These are phyloP conservation scores for Claviceps maximensis DNA, from an alignment of 2,329 filamentous ascomycete genomes.

Conservation along the genomic window DNA sequence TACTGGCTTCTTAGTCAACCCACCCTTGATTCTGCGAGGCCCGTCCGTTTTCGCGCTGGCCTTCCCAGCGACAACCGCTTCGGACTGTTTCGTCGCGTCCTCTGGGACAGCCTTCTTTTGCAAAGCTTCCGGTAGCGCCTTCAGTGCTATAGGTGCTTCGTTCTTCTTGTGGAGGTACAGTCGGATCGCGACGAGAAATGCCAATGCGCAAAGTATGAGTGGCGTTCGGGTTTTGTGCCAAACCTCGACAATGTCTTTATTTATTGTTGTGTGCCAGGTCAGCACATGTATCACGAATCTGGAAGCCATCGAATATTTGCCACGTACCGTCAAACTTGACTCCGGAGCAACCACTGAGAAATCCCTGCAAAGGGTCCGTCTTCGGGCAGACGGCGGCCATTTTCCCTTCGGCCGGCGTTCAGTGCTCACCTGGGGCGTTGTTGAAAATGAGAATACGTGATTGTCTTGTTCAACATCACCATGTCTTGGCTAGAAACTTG, in stretches of 20 bases:
- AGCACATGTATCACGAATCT: neutral
- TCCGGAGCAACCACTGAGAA: neutral
- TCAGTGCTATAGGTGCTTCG: constrained; percentile 20
- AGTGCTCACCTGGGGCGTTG: neutral
- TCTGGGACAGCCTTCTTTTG: constrained; percentile 9
- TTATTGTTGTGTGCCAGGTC: constrained; percentile 12
- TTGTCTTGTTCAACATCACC: neutral
- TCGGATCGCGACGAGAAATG: constrained; percentile 25
- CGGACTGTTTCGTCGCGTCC: neutral
- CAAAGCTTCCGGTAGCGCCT: constrained; percentile 25
- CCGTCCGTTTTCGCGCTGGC: constrained; percentile 22
- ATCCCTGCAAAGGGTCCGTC: neutral
- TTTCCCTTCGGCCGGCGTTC: neutral
- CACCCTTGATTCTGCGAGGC: constrained; percentile 37
- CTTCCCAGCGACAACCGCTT: constrained; percentile 10
- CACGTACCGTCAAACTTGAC: constrained; percentile 5
- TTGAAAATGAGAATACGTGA: neutral
- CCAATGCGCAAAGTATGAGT: constrained; percentile 27
- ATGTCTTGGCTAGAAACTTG: neutral
- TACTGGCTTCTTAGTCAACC: constrained; percentile 19
- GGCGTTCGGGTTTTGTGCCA: constrained; percentile 35
- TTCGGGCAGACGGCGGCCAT: constrained; percentile 4
- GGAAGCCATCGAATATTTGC: neutral
- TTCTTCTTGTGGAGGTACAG: constrained; percentile 28
- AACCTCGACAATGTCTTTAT: constrained; percentile 24